phyloP scores from a whole-genome alignment of 768 basidiomycete genomes.

The Russula earlei region DNA sequence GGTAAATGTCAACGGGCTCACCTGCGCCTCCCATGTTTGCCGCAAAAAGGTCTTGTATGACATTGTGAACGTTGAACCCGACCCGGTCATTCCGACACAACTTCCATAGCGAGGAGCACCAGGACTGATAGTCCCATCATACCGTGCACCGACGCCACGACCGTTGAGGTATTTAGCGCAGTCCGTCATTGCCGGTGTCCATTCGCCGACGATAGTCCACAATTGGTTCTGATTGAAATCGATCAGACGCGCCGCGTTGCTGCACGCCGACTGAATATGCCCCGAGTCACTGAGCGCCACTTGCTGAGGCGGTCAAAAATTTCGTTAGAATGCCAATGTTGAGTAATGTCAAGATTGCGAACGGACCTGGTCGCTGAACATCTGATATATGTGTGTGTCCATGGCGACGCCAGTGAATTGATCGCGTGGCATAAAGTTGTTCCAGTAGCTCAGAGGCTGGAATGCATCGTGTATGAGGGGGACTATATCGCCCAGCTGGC shows the following conservation, averaged over 20 bases:
- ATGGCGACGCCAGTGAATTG: conserved; percentile 57
- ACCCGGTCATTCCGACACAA: conserved; percentile 66
- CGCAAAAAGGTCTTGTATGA: conserved; percentile 76
- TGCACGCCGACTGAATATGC: conserved; percentile 57
- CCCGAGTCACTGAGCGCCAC: conserved; percentile 38
- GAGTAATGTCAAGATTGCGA: neutral
- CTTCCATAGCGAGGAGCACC: conserved; percentile 65
- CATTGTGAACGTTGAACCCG: conserved; percentile 68
- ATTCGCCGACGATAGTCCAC: conserved; percentile 85
- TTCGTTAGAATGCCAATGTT: neutral
- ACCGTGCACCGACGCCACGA: conserved; percentile 55
- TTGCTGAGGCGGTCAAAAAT: conserved; percentile 26
- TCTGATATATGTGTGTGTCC: conserved; percentile 74
- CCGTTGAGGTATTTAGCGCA: conserved; percentile 82
- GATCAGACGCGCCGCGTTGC: conserved; percentile 35
- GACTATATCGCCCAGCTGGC: conserved; percentile 45
- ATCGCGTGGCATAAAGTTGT: conserved; percentile 46
- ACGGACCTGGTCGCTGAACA: conserved; percentile 49
- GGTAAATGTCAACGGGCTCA: conserved; percentile 19
- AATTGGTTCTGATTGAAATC: conserved; percentile 38
- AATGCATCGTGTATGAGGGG: conserved; percentile 74
- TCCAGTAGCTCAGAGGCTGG: conserved; percentile 64
- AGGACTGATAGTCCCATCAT: conserved; percentile 45
- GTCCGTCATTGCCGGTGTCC: conserved; percentile 69
- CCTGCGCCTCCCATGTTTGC: conserved; percentile 80